Evolutionary conservation across 352 stramenopile species (phyloP).

Genomic region (Heterotrichella gracilis): DNA sequence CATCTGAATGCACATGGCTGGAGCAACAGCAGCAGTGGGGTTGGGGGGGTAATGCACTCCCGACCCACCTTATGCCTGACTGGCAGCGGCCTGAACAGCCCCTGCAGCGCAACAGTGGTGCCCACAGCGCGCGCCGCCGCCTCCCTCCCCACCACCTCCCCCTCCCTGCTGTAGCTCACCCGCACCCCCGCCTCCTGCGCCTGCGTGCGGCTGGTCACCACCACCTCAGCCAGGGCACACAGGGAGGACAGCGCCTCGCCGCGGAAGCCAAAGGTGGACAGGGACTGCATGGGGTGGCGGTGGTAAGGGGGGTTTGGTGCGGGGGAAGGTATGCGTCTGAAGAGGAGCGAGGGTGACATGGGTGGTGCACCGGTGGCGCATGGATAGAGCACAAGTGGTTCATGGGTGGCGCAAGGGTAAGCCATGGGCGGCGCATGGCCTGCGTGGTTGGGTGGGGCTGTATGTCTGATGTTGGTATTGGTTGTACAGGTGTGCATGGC

Average conservation of each 20-base stretch:
- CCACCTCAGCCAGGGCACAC: slow-evolving; percentile 40
- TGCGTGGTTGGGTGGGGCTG: neutral
- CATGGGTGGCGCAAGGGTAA: neutral
- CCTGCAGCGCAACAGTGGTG: slow-evolving; percentile 56
- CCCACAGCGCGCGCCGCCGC: slow-evolving; percentile 32
- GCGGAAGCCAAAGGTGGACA: slow-evolving; percentile 18
- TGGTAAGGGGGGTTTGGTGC: neutral
- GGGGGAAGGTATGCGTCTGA: neutral
- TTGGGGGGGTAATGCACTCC: too few relatives aligned
- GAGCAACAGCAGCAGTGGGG: too few relatives aligned
- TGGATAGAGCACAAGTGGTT: too few relatives aligned
- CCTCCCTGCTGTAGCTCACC: slow-evolving; percentile 39
- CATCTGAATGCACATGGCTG: too few relatives aligned
- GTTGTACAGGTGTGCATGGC: neutral
- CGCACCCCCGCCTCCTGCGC: slow-evolving; percentile 35
- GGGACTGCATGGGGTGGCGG: neutral
- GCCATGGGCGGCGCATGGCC: neutral
- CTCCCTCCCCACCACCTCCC: slow-evolving; percentile 22
- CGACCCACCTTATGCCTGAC: too few relatives aligned
- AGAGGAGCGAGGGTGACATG: neutral
- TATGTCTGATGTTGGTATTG: too few relatives aligned
- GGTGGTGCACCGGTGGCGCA: too few relatives aligned
- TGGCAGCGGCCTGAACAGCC: slow-evolving; percentile 58
- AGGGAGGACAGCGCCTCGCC: slow-evolving; percentile 75
- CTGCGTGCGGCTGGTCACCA: slow-evolving; percentile 48